These are phyloP conservation scores for Colletotrichum graminicola DNA, from an alignment of 2,329 filamentous ascomycete genomes.

Conservation along the genomic window DNA sequence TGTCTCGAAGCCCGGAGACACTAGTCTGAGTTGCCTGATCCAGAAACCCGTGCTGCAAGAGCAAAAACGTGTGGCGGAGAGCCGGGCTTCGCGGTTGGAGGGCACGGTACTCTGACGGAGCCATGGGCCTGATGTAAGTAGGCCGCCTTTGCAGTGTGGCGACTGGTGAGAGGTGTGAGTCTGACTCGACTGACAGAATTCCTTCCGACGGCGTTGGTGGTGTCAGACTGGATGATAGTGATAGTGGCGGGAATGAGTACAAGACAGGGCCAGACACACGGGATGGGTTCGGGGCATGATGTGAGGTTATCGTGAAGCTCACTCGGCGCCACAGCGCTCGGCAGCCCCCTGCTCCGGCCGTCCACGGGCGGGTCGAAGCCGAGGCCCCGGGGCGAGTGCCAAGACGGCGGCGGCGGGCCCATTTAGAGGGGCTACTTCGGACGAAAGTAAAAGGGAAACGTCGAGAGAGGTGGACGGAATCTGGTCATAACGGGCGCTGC, in stretches of 20 bases:
- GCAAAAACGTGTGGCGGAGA: slow-evolving; percentile 14
- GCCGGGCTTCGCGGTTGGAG: slow-evolving; percentile 20
- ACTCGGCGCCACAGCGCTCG: slow-evolving; percentile 24
- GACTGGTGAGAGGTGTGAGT: slow-evolving; percentile 20
- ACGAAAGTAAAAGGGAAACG: background rate
- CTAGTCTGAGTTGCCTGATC: slow-evolving; percentile 22
- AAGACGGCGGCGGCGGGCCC: background rate
- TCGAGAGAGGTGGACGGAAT: background rate
- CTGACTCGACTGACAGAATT: slow-evolving; percentile 1
- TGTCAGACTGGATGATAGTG: background rate
- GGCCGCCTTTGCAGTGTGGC: slow-evolving; percentile 18
- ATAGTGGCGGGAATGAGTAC: slow-evolving; percentile 24
- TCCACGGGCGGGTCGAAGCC: slow-evolving; percentile 21
- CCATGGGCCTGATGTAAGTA: slow-evolving; percentile 1
- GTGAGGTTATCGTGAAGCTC: slow-evolving; percentile 34
- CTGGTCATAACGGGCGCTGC: slow-evolving; percentile 7
- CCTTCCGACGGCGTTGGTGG: background rate
- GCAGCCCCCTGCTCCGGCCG: slow-evolving; percentile 17
- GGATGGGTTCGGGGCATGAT: slow-evolving; percentile 19
- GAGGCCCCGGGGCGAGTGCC: slow-evolving; percentile 11
- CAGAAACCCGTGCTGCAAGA: slow-evolving; percentile 27
- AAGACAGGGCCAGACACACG: slow-evolving; percentile 16
- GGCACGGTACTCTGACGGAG: slow-evolving; percentile 12
- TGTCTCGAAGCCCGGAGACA: slow-evolving; percentile 26
- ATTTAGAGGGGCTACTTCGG: background rate